Evolutionary conservation across 2,329 filamentous ascomycete genomes (phyloP).

Genomic region (Septoria linicola): DNA sequence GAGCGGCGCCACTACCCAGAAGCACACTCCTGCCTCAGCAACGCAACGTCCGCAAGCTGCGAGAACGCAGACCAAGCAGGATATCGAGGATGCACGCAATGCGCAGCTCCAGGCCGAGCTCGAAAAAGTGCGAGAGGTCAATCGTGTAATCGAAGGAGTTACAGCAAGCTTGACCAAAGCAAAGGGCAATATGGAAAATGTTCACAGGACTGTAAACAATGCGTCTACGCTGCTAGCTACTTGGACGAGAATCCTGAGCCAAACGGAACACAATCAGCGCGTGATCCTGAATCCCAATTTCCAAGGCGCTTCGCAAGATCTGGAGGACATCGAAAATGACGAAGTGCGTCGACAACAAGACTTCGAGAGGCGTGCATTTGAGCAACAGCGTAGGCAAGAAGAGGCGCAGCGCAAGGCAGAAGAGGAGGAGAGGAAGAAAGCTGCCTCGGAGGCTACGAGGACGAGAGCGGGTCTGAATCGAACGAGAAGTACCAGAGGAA

Average conservation of each 20-base stretch:
- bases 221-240: conserved; percentile 88
- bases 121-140: conserved; percentile 79
- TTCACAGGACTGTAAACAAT: conserved; percentile 79
- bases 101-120: conserved; percentile 74
- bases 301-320: conserved; percentile 84
- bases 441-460: conserved; percentile 48
- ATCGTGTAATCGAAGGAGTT: conserved; percentile 79
- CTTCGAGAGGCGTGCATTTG: conserved; percentile 70
- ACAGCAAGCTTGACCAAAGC: conserved; percentile 69
- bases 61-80: conserved; percentile 36
- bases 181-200: conserved; percentile 77
- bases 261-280: conserved; percentile 96
- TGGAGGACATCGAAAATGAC: conserved; percentile 83
- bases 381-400: conserved; percentile 75
- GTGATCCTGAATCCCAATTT: conserved; percentile 84
- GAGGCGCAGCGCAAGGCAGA: conserved; percentile 54
- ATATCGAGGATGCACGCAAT: conserved; percentile 66
- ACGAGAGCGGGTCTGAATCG: conserved; percentile 36
- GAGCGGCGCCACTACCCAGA: conserved; percentile 40
- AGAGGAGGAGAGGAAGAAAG: conserved; percentile 55
- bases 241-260: conserved; percentile 92
- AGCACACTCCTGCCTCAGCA: conserved; percentile 34
- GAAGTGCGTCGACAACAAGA: conserved; percentile 70
- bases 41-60: conserved; percentile 44
- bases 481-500: conserved; percentile 34